Evolutionary conservation across 2,329 filamentous ascomycete genomes (phyloP), one percentile per base, ranked within the genome.

Genomic region (Fusarium lateritium): DNA sequence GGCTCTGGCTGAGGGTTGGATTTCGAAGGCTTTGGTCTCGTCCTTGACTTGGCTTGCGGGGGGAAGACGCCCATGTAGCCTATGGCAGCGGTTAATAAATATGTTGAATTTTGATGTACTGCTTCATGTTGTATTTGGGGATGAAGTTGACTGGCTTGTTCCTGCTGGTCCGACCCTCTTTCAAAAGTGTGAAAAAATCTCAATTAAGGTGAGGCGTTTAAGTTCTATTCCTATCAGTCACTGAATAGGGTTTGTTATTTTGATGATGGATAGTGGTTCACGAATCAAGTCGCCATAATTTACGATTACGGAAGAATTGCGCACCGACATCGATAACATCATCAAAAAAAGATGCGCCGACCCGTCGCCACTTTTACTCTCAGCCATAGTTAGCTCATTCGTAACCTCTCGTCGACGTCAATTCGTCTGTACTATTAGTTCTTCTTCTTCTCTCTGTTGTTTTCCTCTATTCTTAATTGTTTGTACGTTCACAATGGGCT

Each of bases 401-500:
- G 19, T 17, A 40, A 21, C 42, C 34, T 49, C 39, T 21, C 38
- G 22, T 36, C 34, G 39, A 47, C 44, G 21, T 43, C 15, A 17
- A 47, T 22, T 44, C 31, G 21, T 42, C n/a, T 65, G 44, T 57
- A 47, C 21, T 52, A 45, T 40, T 50, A 55, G 17, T 24, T 46
- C 13, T 39, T 33, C 9, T 43, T 15, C 9, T 40, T 22, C 19
- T 28, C 33, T 13, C 15, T 38, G 11, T 14, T 28, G 6, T 15
- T 42, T 38, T 24, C 26, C 21, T 43, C 5, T 17, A 10, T 19
- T 24, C 15, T 13, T 38, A 7, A 15, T 28, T 22, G n/a, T 10
- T 19, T 28, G 9, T 14, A 34, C 28, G 19, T 21, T 21, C 17
- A 42, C 14, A 60, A 77, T 86, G 84, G 84, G 84, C 34, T 79